Evolutionary conservation across 768 basidiomycete genomes (phyloP), one percentile per base, ranked within the genome.

Genomic region (Xerocomus spinulosus): DNA sequence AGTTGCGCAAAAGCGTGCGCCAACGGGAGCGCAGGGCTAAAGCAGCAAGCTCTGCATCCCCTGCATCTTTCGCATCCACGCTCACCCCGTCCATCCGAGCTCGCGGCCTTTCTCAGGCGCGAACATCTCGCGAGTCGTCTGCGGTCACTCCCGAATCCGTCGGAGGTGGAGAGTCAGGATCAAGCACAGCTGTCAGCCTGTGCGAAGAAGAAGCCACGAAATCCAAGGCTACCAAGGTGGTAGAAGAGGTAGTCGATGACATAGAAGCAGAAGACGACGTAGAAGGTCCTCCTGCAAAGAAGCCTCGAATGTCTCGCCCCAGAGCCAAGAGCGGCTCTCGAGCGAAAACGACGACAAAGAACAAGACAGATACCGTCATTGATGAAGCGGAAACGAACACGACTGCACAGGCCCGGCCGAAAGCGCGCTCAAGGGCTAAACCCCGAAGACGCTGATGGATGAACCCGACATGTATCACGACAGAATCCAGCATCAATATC

Each of bases 151-250:
- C 64, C 46, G 66, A 63, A 42, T 63, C 63, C 28, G 30, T 63
- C 37, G 63, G 54, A 15, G 63, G 53, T 9, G 54, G 41, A 2
- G 62, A 62, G 42, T 68, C 64, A 3, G 64, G 60, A 13, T 68
- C 67, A 8, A 66, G 65, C 45, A 66, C 67, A 5, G 67, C 67
- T 12, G 65, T 66, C 12, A 67, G 65, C 44, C 28, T 67, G 35
- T 66, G 54, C 28, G 65, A 54, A 4, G 66, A 64, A 41, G 64
- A 56, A 14, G 60, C 39, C 9, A 43, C 51, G 24, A 66, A 57
- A 28, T 39, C 49, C 47, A 64, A 67, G 49, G 35, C 17, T 33
- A 29, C 38, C 49, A 51, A 55, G 42, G 10, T 30, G 3, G 50
- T 43, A 9, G 61, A 51, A 18, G 54, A 53, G 20, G 44, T 43